Base-by-base conservation (phyloP, 1,284 basidiomycete species). In the Puccinia sorghi region DNA sequence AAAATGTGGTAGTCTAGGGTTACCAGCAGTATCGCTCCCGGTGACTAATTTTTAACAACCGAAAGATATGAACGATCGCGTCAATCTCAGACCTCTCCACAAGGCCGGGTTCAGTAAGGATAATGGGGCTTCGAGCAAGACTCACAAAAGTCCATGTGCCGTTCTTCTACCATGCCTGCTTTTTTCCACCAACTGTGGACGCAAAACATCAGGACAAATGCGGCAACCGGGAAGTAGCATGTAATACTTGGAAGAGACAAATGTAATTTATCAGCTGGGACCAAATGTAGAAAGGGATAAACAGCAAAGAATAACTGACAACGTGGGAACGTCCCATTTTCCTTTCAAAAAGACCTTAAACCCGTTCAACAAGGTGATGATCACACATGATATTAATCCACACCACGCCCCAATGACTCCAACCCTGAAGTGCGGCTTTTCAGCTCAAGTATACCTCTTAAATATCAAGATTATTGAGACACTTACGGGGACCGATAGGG, bases 401-500 rank as follows among this genome's bases (percentile, higher is more conserved):
- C 54, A 72, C 77, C 77, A 79, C 25, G 77, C 77, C 8, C 77
- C 77, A n/a, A 57, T 50, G 3, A 61, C 66, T 56, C 77, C 77
- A 64, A 64, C 56, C 20, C 77, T 79, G 52, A 9, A 15, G 37
- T 54, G 72, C 7, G 11, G 43, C 7, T 39, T 5, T 9, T 57
- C 11, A 46, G 54, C 48, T 48, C 48, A 25, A n/a, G 11, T 6
- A 41, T 15, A 41, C 41, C 15, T 63, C 66, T 20, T 1, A 39
- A 66, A 17, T 9, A 37, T 39, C 11, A 54, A 48, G n/a, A 9
- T 7, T n/a, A 27, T 48, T 20, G 5, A 9, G 20, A 46, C 22
- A 57, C 77, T 79, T 37, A 79, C 22, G 83, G 84, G 6, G 89
- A 88, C 7, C 83, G 83, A 84, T 88, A 94, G 0, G 93, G 93